Percentiles rank a stretch among this genome's conserved stretches.
phyloP scores from a whole-genome alignment of 2,329 filamentous ascomycete genomes.

The Neopestalotiopsis sp. region DNA sequence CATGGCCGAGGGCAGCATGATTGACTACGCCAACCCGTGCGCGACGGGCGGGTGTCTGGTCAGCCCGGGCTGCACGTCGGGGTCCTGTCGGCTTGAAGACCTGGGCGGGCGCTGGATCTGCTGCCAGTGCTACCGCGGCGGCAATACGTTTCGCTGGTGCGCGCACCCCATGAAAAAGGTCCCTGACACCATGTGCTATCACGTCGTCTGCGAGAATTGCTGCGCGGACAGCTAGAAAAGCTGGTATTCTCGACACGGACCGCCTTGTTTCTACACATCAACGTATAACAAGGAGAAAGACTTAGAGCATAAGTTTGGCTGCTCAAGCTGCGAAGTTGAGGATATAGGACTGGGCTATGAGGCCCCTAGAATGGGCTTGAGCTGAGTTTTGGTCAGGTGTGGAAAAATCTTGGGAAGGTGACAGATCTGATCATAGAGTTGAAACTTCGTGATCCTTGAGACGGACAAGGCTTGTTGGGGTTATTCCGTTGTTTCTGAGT shows the following conservation, averaged over 20 bases:
- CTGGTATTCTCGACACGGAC: neutral
- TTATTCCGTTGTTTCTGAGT: no score
- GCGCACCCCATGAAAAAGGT: conserved; percentile 49
- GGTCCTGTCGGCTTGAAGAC: conserved; percentile 53
- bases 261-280: neutral
- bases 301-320: no score
- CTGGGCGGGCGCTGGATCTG: conserved; percentile 55
- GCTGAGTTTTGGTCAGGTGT: no score
- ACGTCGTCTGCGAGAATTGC: conserved; percentile 52
- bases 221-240: conserved; percentile 35
- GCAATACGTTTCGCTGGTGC: conserved; percentile 52
- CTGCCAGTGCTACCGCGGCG: conserved; percentile 52
- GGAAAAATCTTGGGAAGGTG: no score
- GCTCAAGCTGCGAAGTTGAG: no score
- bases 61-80: conserved; percentile 51
- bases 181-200: conserved; percentile 58
- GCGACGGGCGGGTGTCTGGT: conserved; percentile 49
- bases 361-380: no score
- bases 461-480: no score
- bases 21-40: conserved; percentile 49
- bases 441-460: no score
- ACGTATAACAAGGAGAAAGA: neutral
- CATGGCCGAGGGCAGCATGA: conserved; percentile 12
- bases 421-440: no score
- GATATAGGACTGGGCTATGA: no score